A percentile compares a stretch with the other conserved stretches of the same genome.
These are phyloP conservation scores for Erigeron canadensis DNA, from an alignment of 129 eudicot genomes.

Conservation along the genomic window DNA sequence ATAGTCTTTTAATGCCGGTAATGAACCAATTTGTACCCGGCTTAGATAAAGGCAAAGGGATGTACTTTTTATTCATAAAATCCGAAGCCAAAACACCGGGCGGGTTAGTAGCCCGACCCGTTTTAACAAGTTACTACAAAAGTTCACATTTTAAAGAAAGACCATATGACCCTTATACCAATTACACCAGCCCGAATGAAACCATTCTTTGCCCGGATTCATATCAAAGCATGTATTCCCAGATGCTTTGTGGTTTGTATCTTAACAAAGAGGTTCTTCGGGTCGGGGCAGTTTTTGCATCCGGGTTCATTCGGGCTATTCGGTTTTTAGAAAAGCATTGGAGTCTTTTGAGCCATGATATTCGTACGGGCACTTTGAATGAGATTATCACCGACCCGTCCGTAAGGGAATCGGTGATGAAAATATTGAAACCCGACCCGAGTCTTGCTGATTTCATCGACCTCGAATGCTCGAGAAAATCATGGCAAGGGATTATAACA, in stretches of 20 bases:
- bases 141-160: conserved; percentile 58
- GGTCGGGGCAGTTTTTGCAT: conserved; percentile 80
- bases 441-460: conserved; percentile 61
- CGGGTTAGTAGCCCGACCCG: conserved; percentile 72
- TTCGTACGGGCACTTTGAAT: conserved; percentile 53
- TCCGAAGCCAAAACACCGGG: conserved; percentile 74
- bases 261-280: conserved; percentile 61
- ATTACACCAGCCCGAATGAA: conserved; percentile 82
- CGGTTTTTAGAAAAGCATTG: conserved; percentile 63
- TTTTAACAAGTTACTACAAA: conserved; percentile 71
- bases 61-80: conserved; percentile 62
- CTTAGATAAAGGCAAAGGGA: conserved; percentile 69
- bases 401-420: conserved; percentile 41
- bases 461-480: conserved; percentile 42
- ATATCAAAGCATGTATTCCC: conserved; percentile 82
- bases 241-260: conserved; percentile 71
- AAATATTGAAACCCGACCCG: conserved; percentile 54
- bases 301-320: conserved; percentile 68
- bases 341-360: conserved; percentile 49
- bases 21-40: conserved; percentile 74
- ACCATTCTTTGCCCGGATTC: conserved; percentile 72
- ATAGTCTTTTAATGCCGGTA: conserved; percentile 82
- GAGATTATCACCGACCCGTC: conserved; percentile 46
- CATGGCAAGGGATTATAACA: conserved; percentile 70
- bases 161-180: conserved; percentile 60